phyloP scores from a whole-genome alignment of 768 basidiomycete genomes.

The Serpula lacrymans region DNA sequence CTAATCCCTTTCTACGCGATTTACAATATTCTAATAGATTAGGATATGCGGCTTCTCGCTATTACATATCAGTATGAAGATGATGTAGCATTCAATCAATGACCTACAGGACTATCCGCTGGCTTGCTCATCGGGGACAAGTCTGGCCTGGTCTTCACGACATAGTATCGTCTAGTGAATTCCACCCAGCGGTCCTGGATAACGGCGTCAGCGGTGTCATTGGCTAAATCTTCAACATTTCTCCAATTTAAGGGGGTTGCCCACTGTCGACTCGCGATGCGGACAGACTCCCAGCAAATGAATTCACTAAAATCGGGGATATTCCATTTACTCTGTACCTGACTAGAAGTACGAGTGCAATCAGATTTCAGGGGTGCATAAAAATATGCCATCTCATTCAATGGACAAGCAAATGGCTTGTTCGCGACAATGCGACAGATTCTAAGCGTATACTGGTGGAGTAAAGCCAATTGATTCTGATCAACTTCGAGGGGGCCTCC shows the following conservation, averaged over 20 bases:
- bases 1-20: conserved; percentile 56
- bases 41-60: conserved; percentile 61
- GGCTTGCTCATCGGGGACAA: conserved; percentile 73
- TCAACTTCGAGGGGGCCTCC: conserved; percentile 50
- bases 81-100: conserved; percentile 2
- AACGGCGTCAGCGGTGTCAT: conserved; percentile 56
- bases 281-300: conserved; percentile 65
- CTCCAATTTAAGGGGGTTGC: conserved; percentile 48
- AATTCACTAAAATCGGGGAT: conserved; percentile 30
- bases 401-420: conserved; percentile 58
- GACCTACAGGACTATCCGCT: conserved; percentile 57
- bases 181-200: conserved; percentile 77
- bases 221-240: conserved; percentile 30
- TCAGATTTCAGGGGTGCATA: conserved; percentile 53
- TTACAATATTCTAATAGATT: conserved; percentile 69
- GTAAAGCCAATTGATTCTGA: conserved; percentile 39
- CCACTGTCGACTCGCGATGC: conserved; percentile 50
- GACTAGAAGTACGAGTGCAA: too few species aligned
- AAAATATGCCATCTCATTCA: conserved; percentile 59
- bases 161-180: conserved; percentile 68
- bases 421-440: conserved; percentile 61
- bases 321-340: too few species aligned
- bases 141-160: conserved; percentile 55
- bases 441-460: conserved; percentile 63
- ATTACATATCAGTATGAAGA: conserved; percentile 6